These are phyloP conservation scores for Aegilops tauschii DNA, from an alignment of 176 grass and related monocot species.

Conservation along the genomic window DNA sequence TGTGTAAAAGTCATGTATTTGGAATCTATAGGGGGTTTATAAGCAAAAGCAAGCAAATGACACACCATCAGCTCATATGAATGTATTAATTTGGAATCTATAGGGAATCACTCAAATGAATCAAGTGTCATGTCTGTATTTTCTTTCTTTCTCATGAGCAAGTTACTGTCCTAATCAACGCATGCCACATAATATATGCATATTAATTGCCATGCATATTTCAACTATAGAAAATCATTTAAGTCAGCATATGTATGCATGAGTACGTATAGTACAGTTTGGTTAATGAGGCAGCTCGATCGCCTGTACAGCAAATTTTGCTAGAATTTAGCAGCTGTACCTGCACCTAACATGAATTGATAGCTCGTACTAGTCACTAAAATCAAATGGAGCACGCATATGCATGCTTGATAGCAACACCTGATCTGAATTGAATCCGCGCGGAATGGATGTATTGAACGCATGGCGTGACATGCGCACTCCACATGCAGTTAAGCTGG, in stretches of 20 bases:
- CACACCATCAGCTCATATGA: background rate
- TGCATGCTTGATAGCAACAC: background rate
- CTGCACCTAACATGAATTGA: background rate
- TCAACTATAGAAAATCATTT: background rate
- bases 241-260: background rate
- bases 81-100: no score
- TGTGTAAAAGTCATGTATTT: background rate
- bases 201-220: background rate
- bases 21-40: background rate
- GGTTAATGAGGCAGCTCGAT: background rate
- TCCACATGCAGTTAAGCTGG: constrained; percentile 40
- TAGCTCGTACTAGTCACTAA: background rate
- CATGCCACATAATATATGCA: background rate
- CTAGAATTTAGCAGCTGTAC: background rate
- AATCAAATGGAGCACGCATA: constrained; percentile 4
- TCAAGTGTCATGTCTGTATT: background rate
- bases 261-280: background rate
- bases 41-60: background rate
- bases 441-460: background rate
- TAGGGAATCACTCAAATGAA: no score
- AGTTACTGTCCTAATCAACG: background rate
- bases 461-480: no score
- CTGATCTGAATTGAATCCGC: background rate
- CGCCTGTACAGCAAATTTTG: background rate
- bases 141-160: background rate